phyloP scores from a whole-genome alignment of 2,329 filamentous ascomycete species.

The Fusarium cicatricum region DNA sequence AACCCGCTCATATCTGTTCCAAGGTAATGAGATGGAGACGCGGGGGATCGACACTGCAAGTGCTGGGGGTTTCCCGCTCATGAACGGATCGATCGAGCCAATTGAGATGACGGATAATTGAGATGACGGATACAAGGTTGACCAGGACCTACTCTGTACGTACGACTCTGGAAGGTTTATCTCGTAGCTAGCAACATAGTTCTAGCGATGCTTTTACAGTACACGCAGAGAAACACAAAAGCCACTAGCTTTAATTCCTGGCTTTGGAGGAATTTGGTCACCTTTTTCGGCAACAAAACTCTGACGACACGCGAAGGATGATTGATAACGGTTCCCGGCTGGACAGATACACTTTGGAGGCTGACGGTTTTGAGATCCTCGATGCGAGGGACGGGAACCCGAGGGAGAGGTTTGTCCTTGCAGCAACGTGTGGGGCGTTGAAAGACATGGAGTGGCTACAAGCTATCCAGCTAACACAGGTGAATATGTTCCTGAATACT shows the following conservation, averaged over 20 bases:
- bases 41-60: slow-evolving; percentile 37
- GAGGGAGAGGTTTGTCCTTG: slow-evolving; percentile 12
- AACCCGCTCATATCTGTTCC: slow-evolving; percentile 10
- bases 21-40: slow-evolving; percentile 12
- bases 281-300: slow-evolving; percentile 4
- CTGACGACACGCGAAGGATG: slow-evolving; percentile 1
- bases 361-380: slow-evolving; percentile 12
- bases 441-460: slow-evolving; percentile 15
- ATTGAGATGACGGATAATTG: slow-evolving; percentile 7
- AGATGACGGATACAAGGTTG: too few species aligned
- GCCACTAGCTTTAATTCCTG: too few species aligned
- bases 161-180: too few species aligned
- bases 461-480: slow-evolving; percentile 7
- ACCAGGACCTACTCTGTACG: too few species aligned
- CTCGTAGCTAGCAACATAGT: too few species aligned
- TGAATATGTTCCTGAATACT: not conserved
- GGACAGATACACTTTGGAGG: slow-evolving; percentile 11
- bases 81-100: not conserved
- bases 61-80: slow-evolving; percentile 9
- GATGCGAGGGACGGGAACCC: slow-evolving; percentile 18
- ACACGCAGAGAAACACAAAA: not conserved
- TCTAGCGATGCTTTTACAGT: not conserved
- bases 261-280: slow-evolving; percentile 5
- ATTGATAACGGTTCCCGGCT: slow-evolving; percentile 5
- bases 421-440: slow-evolving; percentile 10